Evolutionary conservation across 2,329 filamentous ascomycete genomes (phyloP), one percentile per base, ranked within the genome.

Genomic region (Mycocentrospora acerina): DNA sequence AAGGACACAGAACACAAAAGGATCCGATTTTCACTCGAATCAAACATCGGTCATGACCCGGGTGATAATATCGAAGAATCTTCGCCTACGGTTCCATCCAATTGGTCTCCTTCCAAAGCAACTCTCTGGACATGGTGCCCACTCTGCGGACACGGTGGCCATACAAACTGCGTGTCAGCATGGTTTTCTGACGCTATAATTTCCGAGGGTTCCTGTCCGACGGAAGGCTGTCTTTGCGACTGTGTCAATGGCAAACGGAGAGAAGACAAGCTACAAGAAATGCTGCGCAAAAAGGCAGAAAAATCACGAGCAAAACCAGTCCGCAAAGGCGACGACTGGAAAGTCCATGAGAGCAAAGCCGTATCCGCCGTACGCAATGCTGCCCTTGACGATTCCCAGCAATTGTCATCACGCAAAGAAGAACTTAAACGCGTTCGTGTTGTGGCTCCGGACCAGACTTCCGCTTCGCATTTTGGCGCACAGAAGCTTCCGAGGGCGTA

Each of bases 81-180:
- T 13, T 66, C 45, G 42, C 64, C 51, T 40, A 55, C 35, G 19
- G 41, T 38, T 22, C 64, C 44, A 31, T 54, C 41, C 33, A 47
- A 34, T 9, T 52, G 44, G 47, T 51, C 24, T n/a, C 57, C 39
- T 45, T 47, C 60, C 40, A 46, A 54, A 32, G 51, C 64, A 28
- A 58, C 55, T 6, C 68, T 80, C 14, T 81, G 75, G 73, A 72
- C 75, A 4, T 76, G 74, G 68, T 85, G 81, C 58, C 71, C 80
- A 51, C 68, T 75, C 10, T 85, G 81, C 58, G 78, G 79, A 4
- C 81, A 85, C 51, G 74, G 76, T 26, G 79, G 76, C 2, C 81
- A 85, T 54, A 65, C 73, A 5, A 72, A 73, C 33, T 85, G 81
- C 56, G 69, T 82, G 19, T 70, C 68, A 7, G 70, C 71, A 11